Conservation (phyloP, 2,329 filamentous ascomycete genomes). For the Sclerotinia subarctica region DNA sequence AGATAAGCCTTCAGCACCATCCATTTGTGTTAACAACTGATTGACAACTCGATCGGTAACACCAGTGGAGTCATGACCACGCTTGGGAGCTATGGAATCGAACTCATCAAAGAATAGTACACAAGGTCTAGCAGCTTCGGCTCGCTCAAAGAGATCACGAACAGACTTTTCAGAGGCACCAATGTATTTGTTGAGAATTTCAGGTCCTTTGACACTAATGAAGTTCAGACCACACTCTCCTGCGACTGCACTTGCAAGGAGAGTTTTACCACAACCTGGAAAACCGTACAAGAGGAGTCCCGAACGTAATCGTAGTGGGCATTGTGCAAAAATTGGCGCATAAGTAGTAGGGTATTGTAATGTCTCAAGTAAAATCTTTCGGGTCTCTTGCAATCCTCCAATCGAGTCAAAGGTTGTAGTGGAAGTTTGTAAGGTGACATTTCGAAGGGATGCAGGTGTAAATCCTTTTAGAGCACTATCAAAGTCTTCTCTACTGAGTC, state of each 20-base stretch:
- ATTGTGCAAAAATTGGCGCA: slow-evolving; percentile 94
- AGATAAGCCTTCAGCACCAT: slow-evolving; percentile 89
- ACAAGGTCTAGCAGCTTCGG: slow-evolving; percentile 84
- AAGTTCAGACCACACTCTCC: slow-evolving; percentile 98
- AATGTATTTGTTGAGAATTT: slow-evolving; percentile 99
- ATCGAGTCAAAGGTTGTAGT: slow-evolving; percentile 92
- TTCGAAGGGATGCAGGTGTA: slow-evolving; percentile 89
- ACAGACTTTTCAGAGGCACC: slow-evolving; percentile 96
- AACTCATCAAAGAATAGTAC: slow-evolving; percentile 99
- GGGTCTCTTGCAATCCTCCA: slow-evolving; percentile 80
- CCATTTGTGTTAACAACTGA: slow-evolving; percentile 97
- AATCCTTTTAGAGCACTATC: slow-evolving; percentile 83
- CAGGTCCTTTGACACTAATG: slow-evolving; percentile 95
- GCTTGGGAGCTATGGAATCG: slow-evolving; percentile 93
- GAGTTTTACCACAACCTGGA: slow-evolving; percentile 93
- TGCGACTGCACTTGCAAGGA: slow-evolving; percentile 93
- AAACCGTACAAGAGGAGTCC: slow-evolving; percentile 92
- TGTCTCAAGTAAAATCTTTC: slow-evolving; percentile 89
- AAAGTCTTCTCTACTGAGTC: slow-evolving; percentile 73
- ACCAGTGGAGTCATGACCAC: slow-evolving; percentile 93
- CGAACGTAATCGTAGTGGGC: slow-evolving; percentile 88
- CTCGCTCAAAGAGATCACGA: slow-evolving; percentile 89
- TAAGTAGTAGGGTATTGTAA: slow-evolving; percentile 97
- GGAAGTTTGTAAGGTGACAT: slow-evolving; percentile 89
- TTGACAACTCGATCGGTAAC: slow-evolving; percentile 99